Percentiles rank a stretch among this genome's conserved stretches.
Conservation (phyloP, 164 flowering plant species). For the Berberis vulgaris region DNA sequence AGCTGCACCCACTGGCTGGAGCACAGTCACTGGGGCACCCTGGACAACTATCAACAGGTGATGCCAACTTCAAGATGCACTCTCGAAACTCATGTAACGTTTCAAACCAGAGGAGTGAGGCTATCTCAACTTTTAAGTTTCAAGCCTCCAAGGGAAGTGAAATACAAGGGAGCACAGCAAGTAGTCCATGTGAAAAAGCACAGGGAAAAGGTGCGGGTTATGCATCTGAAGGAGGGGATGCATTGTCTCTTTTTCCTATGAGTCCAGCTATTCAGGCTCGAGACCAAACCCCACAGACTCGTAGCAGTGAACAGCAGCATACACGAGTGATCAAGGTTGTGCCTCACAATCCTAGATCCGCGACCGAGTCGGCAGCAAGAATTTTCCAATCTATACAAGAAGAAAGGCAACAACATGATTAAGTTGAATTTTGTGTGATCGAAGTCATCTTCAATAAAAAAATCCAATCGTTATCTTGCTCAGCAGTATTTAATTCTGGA, state of each 20-base stretch:
- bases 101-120: constrained; percentile 24
- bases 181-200: constrained; percentile 46
- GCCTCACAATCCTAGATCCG: constrained; percentile 63
- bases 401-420: constrained; percentile 54
- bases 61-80: constrained; percentile 18
- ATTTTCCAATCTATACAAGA: constrained; percentile 76
- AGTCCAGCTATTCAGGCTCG: constrained; percentile 20
- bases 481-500: not conserved
- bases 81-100: constrained; percentile 40
- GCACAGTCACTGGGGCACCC: constrained; percentile 17
- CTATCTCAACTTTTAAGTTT: constrained; percentile 20
- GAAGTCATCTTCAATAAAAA: not conserved
- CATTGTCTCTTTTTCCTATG: constrained; percentile 45
- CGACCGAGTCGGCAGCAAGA: constrained; percentile 74
- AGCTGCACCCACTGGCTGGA: constrained; percentile 13
- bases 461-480: not conserved
- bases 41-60: constrained; percentile 24
- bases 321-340: constrained; percentile 67
- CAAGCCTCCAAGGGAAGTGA: constrained; percentile 40
- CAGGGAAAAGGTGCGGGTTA: constrained; percentile 8
- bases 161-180: constrained; percentile 57
- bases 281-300: constrained; percentile 12
- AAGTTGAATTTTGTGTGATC: not conserved
- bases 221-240: constrained; percentile 15
- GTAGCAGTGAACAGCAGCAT: constrained; percentile 21